phyloP scores from a whole-genome alignment of 2,329 filamentous ascomycete genomes.

The Xylaria digitata region DNA sequence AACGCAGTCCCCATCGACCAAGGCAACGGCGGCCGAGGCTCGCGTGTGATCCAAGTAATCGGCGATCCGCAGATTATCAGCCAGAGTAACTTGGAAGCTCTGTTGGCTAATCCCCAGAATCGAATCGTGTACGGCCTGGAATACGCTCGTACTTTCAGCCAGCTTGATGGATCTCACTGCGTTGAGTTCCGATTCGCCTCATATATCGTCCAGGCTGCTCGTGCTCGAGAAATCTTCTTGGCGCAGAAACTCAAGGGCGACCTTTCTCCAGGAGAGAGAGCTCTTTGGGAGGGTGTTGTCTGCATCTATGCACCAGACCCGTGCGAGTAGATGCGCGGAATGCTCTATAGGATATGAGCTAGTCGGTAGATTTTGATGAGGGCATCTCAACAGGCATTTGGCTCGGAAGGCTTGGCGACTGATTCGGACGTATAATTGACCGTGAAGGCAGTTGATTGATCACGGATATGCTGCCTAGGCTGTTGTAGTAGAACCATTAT shows the following conservation, averaged over 20 bases:
- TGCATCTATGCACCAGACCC: conserved; percentile 24
- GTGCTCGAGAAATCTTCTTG: conserved; percentile 24
- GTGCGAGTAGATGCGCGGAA: conserved; percentile 8
- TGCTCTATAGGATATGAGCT: not conserved
- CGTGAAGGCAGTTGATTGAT: too few species aligned
- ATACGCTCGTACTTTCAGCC: not conserved
- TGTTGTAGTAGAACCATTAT: too few species aligned
- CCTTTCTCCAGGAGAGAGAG: not conserved
- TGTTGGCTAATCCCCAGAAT: not conserved
- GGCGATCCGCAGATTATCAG: conserved; percentile 18
- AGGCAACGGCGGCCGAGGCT: conserved; percentile 11
- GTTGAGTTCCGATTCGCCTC: conserved; percentile 33
- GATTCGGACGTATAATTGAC: too few species aligned
- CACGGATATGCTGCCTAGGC: too few species aligned
- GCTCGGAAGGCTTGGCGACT: too few species aligned
- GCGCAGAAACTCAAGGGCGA: not conserved
- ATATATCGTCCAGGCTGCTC: conserved; percentile 25
- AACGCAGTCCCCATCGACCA: not conserved
- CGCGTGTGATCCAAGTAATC: conserved; percentile 26
- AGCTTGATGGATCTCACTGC: not conserved
- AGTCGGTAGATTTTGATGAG: too few species aligned
- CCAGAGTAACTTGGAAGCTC: not conserved
- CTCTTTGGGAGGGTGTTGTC: conserved; percentile 18
- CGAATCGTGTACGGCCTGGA: conserved; percentile 28
- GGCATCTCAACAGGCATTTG: too few species aligned